Evolutionary conservation across 495 filamentous ascomycete genomes (phyloP), one percentile per base, ranked within the genome.

Genomic region (Chlorociboria aeruginascens): DNA sequence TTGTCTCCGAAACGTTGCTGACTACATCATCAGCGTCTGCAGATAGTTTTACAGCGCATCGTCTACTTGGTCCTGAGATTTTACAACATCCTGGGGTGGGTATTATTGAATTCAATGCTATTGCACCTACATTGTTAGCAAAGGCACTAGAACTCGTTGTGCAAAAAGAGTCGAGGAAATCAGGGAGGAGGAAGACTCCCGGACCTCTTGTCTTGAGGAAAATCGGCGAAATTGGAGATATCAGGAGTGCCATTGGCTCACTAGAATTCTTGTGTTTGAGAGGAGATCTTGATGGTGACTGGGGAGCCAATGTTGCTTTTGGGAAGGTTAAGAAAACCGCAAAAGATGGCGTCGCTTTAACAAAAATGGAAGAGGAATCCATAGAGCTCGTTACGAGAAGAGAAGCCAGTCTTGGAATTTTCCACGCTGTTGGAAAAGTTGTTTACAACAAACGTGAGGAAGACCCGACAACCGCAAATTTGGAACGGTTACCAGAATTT

Each of bases 361-460:
- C 86, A 0, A 70, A 73, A 34, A 77, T 82, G 52, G 90, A 95
- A 56, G 67, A 72, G 43, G 78, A 85, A 43, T 83, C 77, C 13
- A 62, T 94, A 3, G 72, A 83, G 52, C 60, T 86, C 38, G 72
- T 97, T 3, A 86, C 83, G 1, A 86, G 89, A 55, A 76, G 93
- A 41, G 89, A 95, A 64, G 76, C 85, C 14, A 90, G 76, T 52
- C 69, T 96, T 7, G 89, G 88, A 1, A 82, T 99, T 48, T 99
- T 99, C 58, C 93, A 99, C 63, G 89, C 93, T 28, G 82, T 99
- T 42, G 93, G 89, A 12, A 95, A 89, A 55, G 83, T 97, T 3
- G 77, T 95, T 3, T 89, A 97, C 64, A 97, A 97, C 65, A 97
- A 95, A 59, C 75, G 92, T 34, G 71, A 78, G 29, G 69, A 70